Conservation (phyloP, 805 yeast species). For the Kuraishia piskuri region DNA sequence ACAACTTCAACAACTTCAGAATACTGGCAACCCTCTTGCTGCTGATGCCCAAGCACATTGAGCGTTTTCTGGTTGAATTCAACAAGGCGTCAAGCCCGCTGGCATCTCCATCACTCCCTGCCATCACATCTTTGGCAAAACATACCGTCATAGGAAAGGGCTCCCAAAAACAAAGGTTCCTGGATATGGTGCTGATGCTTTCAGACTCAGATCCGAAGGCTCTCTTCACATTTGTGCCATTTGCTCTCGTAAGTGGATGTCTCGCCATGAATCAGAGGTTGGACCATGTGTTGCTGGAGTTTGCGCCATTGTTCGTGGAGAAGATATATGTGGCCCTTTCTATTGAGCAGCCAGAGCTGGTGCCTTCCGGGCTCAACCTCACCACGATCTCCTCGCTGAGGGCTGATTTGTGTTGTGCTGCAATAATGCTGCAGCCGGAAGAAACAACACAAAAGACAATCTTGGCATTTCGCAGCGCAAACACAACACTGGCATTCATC, state of each 20-base stretch:
- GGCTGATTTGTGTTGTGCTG: conserved; percentile 16
- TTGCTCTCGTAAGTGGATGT: background rate
- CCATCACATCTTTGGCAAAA: background rate
- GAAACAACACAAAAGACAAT: conserved; percentile 8
- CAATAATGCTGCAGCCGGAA: conserved; percentile 9
- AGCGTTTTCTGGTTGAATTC: background rate
- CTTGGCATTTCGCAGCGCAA: background rate
- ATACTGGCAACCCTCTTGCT: conserved; percentile 25
- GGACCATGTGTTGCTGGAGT: background rate
- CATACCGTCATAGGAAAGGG: background rate
- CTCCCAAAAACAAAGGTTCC: conserved; percentile 16
- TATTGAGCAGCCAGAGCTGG: conserved; percentile 18
- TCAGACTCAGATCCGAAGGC: background rate
- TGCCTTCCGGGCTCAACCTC: conserved; percentile 12
- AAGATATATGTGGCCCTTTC: conserved; percentile 15
- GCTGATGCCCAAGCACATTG: conserved; percentile 22
- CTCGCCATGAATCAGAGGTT: background rate
- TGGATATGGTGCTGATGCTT: conserved; percentile 13
- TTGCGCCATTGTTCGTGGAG: background rate
- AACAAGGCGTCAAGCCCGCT: background rate
- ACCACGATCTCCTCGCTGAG: conserved; percentile 13
- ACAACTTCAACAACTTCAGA: conserved; percentile 19
- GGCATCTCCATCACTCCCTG: background rate
- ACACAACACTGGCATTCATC: conserved; percentile 4
- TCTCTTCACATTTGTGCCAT: background rate